phyloP scores from a whole-genome alignment of 495 filamentous ascomycete species.

The Glarea lozoyensis region DNA sequence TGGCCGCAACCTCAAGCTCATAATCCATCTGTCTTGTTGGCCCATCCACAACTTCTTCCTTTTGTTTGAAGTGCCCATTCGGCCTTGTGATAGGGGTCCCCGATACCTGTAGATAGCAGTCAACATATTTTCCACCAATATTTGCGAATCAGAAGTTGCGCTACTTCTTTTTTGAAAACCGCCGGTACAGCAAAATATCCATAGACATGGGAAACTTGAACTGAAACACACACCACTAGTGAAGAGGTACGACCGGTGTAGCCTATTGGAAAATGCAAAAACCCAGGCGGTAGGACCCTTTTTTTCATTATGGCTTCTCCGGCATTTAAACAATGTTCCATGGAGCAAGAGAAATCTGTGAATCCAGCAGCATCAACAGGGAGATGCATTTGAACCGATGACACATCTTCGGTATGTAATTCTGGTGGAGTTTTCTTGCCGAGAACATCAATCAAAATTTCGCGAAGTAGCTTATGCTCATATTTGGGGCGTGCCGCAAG shows the following conservation, averaged over 20 bases:
- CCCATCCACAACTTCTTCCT: constrained; percentile 34
- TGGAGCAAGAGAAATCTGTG: constrained; percentile 88
- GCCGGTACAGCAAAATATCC: no score
- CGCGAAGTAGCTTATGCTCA: no score
- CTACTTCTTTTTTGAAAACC: no score
- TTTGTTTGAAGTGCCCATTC: constrained; percentile 48
- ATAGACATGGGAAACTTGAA: no score
- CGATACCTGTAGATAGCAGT: no score
- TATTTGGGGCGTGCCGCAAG: constrained; percentile 70
- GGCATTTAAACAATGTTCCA: constrained; percentile 73
- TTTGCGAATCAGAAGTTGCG: no score
- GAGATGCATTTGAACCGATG: constrained; percentile 56
- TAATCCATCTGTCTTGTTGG: constrained; percentile 56
- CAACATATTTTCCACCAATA: no score
- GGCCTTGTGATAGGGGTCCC: constrained; percentile 64
- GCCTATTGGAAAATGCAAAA: constrained; percentile 77
- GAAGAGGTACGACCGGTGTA: constrained; percentile 77
- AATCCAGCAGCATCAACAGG: constrained; percentile 86
- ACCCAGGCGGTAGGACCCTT: constrained; percentile 51
- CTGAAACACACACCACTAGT: constrained; percentile 64
- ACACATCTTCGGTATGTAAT: constrained; percentile 48
- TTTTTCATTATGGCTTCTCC: constrained; percentile 9
- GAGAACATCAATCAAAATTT: no score
- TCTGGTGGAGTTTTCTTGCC: no score
- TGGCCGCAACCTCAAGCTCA: constrained; percentile 80